Percentiles rank a stretch among this genome's conserved stretches.
phyloP scores from a whole-genome alignment of 495 filamentous ascomycete species.

The Aspergillus campestris region DNA sequence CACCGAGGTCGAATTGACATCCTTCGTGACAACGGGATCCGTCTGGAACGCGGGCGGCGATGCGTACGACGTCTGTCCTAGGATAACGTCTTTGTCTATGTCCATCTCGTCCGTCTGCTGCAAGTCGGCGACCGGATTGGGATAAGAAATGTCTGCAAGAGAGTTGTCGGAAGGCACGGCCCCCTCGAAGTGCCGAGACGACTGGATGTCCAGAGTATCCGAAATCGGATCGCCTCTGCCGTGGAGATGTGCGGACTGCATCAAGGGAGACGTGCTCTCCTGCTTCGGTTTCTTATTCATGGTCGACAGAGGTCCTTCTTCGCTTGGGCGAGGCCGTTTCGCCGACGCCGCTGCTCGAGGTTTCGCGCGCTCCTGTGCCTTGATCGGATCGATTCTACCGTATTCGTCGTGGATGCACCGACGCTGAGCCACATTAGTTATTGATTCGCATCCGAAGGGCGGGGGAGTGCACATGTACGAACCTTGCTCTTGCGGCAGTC shows the following conservation, averaged over 20 bases:
- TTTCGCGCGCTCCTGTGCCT: slow-evolving; percentile 50
- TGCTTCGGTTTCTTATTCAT: slow-evolving; percentile 33
- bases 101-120: slow-evolving; percentile 8
- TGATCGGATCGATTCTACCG: slow-evolving; percentile 55
- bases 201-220: slow-evolving; percentile 7
- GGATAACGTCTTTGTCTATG: slow-evolving; percentile 12
- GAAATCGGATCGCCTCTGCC: slow-evolving; percentile 7
- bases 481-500: slow-evolving; percentile 65
- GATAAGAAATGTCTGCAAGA: not conserved
- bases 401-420: slow-evolving; percentile 61
- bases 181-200: slow-evolving; percentile 7
- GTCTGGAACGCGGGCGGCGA: slow-evolving; percentile 31
- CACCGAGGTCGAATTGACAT: slow-evolving; percentile 21
- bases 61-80: slow-evolving; percentile 26
- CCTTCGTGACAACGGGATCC: slow-evolving; percentile 26
- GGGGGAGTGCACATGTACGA: slow-evolving; percentile 1
- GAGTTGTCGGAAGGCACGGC: slow-evolving; percentile 4
- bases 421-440: slow-evolving; percentile 35
- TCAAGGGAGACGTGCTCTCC: slow-evolving; percentile 29
- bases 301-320: slow-evolving; percentile 19
- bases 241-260: slow-evolving; percentile 16
- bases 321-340: slow-evolving; percentile 40
- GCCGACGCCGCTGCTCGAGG: slow-evolving; percentile 43
- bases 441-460: not conserved
- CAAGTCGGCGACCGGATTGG: slow-evolving; percentile 5